These are phyloP conservation scores for Rubus idaeus DNA, from an alignment of 306 rosid species.

Conservation along the genomic window DNA sequence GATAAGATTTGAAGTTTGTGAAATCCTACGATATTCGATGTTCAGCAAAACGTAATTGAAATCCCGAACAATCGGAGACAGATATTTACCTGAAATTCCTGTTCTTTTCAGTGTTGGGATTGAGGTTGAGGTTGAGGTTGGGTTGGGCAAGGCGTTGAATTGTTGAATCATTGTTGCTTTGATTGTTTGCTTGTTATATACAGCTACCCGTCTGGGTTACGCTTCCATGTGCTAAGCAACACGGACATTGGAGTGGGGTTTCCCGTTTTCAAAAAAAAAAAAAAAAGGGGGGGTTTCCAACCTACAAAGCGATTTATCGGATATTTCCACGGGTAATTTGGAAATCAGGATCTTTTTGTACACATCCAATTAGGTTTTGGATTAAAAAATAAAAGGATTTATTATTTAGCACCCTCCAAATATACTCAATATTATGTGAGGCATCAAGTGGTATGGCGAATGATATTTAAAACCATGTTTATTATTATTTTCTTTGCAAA, in stretches of 20 bases:
- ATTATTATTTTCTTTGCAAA: no score
- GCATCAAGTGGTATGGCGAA: no score
- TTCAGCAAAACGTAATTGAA: neutral
- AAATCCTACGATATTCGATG: neutral
- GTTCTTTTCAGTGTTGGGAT: neutral
- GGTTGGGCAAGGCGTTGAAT: constrained; percentile 10
- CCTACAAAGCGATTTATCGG: neutral
- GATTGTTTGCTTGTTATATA: neutral
- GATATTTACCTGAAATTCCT: neutral
- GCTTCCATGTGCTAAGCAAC: constrained; percentile 1
- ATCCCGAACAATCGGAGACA: neutral
- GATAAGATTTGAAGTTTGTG: neutral
- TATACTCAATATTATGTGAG: no score
- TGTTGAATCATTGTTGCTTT: neutral
- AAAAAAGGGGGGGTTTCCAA: neutral
- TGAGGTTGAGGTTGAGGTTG: neutral
- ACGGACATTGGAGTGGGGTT: neutral
- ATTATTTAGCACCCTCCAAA: no score
- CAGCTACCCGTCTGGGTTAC: constrained; percentile 7
- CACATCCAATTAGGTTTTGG: neutral
- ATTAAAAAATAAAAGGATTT: no score
- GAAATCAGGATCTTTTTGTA: neutral
- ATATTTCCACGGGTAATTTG: neutral
- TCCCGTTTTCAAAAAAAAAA: neutral
- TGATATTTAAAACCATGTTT: no score